Evolutionary conservation across 2,329 filamentous ascomycete genomes (phyloP).

Genomic region (Pseudogymnoascus sp.): DNA sequence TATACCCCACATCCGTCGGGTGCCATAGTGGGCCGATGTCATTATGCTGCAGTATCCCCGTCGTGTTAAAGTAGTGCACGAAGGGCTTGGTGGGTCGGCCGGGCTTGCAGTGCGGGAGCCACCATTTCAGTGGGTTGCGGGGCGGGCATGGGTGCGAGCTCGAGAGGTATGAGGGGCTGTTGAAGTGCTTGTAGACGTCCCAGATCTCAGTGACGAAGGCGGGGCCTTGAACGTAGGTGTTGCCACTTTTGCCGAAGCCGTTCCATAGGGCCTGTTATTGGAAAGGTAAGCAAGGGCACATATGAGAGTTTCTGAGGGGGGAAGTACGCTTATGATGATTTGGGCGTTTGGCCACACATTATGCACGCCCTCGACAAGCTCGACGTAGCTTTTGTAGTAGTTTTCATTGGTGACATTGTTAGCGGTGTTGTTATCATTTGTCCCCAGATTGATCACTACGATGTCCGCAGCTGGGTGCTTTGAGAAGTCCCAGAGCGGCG

Average conservation of each 20-base stretch:
- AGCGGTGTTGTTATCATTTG: conserved; percentile 36
- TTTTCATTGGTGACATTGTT: conserved; percentile 32
- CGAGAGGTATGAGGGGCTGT: conserved; percentile 34
- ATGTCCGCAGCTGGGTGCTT: conserved; percentile 35
- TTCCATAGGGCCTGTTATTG: conserved; percentile 42
- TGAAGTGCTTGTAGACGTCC: conserved; percentile 44
- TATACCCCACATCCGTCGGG: conserved; percentile 51
- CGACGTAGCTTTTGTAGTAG: conserved; percentile 35
- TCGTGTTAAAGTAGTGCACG: conserved; percentile 54
- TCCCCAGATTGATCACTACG: conserved; percentile 39
- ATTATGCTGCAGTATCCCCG: conserved; percentile 52
- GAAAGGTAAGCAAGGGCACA: conserved; percentile 10
- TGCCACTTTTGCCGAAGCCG: conserved; percentile 42
- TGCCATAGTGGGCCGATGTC: conserved; percentile 51
- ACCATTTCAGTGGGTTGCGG: conserved; percentile 30
- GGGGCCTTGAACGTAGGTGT: conserved; percentile 38
- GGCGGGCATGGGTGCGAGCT: background rate
- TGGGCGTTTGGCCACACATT: conserved; percentile 38
- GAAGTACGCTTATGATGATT: conserved; percentile 34
- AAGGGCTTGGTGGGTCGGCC: conserved; percentile 31
- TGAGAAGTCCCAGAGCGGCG: conserved; percentile 37
- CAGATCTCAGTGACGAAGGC: conserved; percentile 43
- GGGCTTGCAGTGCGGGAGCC: conserved; percentile 22
- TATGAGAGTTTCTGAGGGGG: too few relatives aligned
- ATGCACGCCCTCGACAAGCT: conserved; percentile 39